These are phyloP conservation scores for Maudiozyma barnettii DNA, from an alignment of 805 yeast genomes.

Conservation along the genomic window DNA sequence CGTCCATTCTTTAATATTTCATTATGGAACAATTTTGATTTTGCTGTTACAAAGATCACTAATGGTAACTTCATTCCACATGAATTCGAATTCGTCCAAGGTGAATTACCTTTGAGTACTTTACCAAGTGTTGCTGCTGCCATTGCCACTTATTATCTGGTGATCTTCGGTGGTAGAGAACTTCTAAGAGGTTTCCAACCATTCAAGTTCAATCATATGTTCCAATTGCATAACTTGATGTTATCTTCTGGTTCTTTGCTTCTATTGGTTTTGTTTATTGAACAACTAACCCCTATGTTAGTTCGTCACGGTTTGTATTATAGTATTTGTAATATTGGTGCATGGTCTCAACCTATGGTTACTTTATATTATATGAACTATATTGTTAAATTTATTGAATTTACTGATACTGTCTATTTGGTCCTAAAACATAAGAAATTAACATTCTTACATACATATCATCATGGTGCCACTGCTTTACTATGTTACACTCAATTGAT, in stretches of 20 bases:
- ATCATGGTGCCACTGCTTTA: conserved; percentile 96
- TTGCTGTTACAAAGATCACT: conserved; percentile 11
- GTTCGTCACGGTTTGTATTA: conserved; percentile 67
- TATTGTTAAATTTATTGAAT: conserved; percentile 80
- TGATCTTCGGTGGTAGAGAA: conserved; percentile 78
- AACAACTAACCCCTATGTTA: conserved; percentile 78
- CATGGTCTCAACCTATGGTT: conserved; percentile 80
- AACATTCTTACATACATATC: conserved; percentile 90
- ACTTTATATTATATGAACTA: conserved; percentile 84
- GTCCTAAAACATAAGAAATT: conserved; percentile 87
- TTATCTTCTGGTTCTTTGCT: conserved; percentile 61
- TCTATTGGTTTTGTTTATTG: conserved; percentile 61
- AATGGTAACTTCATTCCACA: conserved; percentile 23
- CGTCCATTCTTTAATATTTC: conserved; percentile 30
- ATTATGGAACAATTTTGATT: conserved; percentile 25
- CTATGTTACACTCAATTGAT: conserved; percentile 87
- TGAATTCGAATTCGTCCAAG: conserved; percentile 57
- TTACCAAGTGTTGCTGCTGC: conserved; percentile 46
- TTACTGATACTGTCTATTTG: conserved; percentile 82
- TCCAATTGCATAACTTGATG: conserved; percentile 76
- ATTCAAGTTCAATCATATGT: conserved; percentile 60
- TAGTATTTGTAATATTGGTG: conserved; percentile 66
- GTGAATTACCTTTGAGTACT: conserved; percentile 58
- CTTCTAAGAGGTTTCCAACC: conserved; percentile 52
- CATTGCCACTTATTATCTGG: conserved; percentile 60